phyloP scores from a whole-genome alignment of 2,329 filamentous ascomycete genomes.

The Ustilaginoidea virens region DNA sequence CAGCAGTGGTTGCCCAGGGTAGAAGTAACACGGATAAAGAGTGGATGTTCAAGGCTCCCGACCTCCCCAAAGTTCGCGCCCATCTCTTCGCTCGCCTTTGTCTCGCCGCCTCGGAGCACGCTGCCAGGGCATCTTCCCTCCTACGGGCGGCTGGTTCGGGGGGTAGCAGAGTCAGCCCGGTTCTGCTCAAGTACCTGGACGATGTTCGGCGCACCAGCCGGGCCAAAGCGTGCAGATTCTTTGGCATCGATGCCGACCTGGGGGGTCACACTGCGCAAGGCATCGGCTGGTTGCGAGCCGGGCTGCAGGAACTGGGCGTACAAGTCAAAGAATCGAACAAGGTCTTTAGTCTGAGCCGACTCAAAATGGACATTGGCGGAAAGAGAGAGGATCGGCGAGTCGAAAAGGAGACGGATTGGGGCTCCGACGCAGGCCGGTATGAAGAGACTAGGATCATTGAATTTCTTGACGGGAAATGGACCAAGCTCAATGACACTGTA shows the following conservation, averaged over 20 bases:
- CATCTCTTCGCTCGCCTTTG: slow-evolving; percentile 80
- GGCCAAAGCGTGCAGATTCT: slow-evolving; percentile 78
- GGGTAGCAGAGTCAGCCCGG: slow-evolving; percentile 42
- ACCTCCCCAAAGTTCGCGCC: slow-evolving; percentile 77
- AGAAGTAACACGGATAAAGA: slow-evolving; percentile 74
- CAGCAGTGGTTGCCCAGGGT: slow-evolving; percentile 63
- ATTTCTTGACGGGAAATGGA: slow-evolving; percentile 80
- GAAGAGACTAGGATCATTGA: slow-evolving; percentile 79
- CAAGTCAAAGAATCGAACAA: slow-evolving; percentile 35
- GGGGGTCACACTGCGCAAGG: slow-evolving; percentile 68
- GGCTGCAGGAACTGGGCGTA: slow-evolving; percentile 58
- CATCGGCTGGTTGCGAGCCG: slow-evolving; percentile 75
- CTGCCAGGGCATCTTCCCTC: slow-evolving; percentile 49
- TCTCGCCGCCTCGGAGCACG: slow-evolving; percentile 77
- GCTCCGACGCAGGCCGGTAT: slow-evolving; percentile 65
- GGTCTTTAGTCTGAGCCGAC: slow-evolving; percentile 39
- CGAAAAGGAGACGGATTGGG: slow-evolving; percentile 60
- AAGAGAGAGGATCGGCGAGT: slow-evolving; percentile 65
- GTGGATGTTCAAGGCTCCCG: slow-evolving; percentile 90
- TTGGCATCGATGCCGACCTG: slow-evolving; percentile 78
- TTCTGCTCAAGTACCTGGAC: slow-evolving; percentile 56
- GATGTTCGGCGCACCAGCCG: slow-evolving; percentile 61
- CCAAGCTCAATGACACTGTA: slow-evolving; percentile 84
- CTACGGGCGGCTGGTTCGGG: slow-evolving; percentile 23
- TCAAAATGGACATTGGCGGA: slow-evolving; percentile 64